A percentile compares a stretch with the other conserved stretches of the same genome.
These are phyloP conservation scores for Suillus subaureus DNA, from an alignment of 768 basidiomycete genomes.

Conservation along the genomic window DNA sequence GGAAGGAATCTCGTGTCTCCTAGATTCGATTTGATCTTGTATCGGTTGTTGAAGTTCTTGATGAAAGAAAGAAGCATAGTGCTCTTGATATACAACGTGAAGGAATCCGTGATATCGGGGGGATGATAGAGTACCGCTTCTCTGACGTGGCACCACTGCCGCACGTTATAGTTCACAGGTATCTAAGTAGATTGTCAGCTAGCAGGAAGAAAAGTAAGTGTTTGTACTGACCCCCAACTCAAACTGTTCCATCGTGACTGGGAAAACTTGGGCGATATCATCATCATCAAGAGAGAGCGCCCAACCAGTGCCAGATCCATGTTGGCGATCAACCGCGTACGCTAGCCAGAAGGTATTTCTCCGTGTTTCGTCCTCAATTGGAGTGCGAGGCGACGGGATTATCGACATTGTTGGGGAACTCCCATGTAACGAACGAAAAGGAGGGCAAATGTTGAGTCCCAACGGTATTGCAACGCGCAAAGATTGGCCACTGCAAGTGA, in stretches of 20 bases:
- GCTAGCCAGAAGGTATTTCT: constrained; percentile 77
- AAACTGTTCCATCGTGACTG: constrained; percentile 61
- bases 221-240: constrained; percentile 54
- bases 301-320: constrained; percentile 72
- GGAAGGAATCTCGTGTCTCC: constrained; percentile 54
- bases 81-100: constrained; percentile 71
- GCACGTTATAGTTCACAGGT: constrained; percentile 50
- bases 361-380: constrained; percentile 70
- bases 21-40: constrained; percentile 57
- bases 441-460: constrained; percentile 67
- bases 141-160: constrained; percentile 69
- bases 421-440: constrained; percentile 67
- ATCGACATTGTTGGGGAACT: constrained; percentile 59
- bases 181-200: constrained; percentile 34
- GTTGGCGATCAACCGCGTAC: constrained; percentile 68
- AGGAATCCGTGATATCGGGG: constrained; percentile 66
- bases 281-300: constrained; percentile 71
- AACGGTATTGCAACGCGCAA: constrained; percentile 64
- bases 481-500: constrained; percentile 55
- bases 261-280: constrained; percentile 72
- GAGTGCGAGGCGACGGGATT: constrained; percentile 57
- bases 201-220: constrained; percentile 3
- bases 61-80: constrained; percentile 61
- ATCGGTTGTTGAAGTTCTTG: constrained; percentile 70
- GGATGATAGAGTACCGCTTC: constrained; percentile 65